A percentile compares a stretch with the other conserved stretches of the same genome.
phyloP scores from a whole-genome alignment of 805 yeast species.

The Candida dajiaensis region DNA sequence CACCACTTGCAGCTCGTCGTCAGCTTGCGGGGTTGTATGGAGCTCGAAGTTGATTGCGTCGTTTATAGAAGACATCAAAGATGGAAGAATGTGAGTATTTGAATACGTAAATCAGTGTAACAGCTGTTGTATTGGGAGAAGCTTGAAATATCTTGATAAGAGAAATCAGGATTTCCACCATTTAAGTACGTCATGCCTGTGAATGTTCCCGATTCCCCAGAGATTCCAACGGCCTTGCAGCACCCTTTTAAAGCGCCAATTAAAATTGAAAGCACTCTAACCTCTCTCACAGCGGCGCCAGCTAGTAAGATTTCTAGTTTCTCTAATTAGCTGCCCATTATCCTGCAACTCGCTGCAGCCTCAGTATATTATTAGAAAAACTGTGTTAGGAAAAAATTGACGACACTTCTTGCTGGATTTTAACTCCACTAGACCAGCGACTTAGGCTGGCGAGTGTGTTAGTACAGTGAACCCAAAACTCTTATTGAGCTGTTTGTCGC shows the following conservation, averaged over 20 bases:
- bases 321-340: no score
- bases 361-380: not conserved
- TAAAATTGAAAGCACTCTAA: no score
- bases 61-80: not conserved
- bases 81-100: not conserved
- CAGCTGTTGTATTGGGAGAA: no score
- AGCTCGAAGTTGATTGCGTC: not conserved
- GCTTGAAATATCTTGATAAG: not conserved
- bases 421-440: no score
- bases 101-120: not conserved
- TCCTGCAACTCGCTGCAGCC: not conserved
- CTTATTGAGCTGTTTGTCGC: no score
- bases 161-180: not conserved
- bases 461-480: no score
- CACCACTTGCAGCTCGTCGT: not conserved
- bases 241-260: not conserved
- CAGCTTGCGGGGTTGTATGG: not conserved
- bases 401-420: no score
- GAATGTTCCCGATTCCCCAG: not conserved
- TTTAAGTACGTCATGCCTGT: not conserved
- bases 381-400: not conserved
- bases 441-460: no score
- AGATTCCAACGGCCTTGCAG: not conserved
- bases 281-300: no score
- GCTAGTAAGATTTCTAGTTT: no score